These are phyloP conservation scores for Alopecurus myosuroides DNA, from an alignment of 176 grass and related monocot species.

Conservation along the genomic window DNA sequence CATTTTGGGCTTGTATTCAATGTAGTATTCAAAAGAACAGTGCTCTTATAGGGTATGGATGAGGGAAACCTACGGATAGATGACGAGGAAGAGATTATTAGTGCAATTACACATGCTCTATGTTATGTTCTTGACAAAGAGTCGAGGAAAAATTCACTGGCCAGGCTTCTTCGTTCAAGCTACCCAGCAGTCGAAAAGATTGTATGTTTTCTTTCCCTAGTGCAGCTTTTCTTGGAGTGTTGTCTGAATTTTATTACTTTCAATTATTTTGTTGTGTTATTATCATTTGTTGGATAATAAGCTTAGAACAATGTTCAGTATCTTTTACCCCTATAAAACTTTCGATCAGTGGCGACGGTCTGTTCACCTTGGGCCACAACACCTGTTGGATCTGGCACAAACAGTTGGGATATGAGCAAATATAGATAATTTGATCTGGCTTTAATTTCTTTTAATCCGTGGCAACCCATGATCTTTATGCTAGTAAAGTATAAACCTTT, in stretches of 20 bases:
- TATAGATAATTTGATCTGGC: neutral
- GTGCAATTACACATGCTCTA: slow-evolving; percentile 75
- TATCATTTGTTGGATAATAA: neutral
- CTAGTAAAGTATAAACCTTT: neutral
- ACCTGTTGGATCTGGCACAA: neutral
- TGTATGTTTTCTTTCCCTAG: slow-evolving; percentile 48
- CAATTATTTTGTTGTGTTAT: neutral
- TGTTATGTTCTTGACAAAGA: slow-evolving; percentile 62
- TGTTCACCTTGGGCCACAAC: neutral
- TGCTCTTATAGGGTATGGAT: slow-evolving; percentile 67
- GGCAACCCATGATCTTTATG: neutral
- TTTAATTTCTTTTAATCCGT: neutral
- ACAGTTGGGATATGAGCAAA: neutral
- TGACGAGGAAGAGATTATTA: slow-evolving; percentile 82
- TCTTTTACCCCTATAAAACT: neutral
- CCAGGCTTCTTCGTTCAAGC: slow-evolving; percentile 77
- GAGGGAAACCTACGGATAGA: slow-evolving; percentile 57
- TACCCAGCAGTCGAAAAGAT: slow-evolving; percentile 72
- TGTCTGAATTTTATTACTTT: neutral
- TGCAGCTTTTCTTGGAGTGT: neutral
- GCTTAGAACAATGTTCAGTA: neutral
- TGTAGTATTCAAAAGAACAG: slow-evolving; percentile 25
- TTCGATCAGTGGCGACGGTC: neutral
- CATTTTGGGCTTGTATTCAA: slow-evolving; percentile 12
- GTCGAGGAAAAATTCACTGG: slow-evolving; percentile 71